Base-by-base conservation (phyloP, 208 protist genomes). In the Trypanosomatidae sp. region DNA sequence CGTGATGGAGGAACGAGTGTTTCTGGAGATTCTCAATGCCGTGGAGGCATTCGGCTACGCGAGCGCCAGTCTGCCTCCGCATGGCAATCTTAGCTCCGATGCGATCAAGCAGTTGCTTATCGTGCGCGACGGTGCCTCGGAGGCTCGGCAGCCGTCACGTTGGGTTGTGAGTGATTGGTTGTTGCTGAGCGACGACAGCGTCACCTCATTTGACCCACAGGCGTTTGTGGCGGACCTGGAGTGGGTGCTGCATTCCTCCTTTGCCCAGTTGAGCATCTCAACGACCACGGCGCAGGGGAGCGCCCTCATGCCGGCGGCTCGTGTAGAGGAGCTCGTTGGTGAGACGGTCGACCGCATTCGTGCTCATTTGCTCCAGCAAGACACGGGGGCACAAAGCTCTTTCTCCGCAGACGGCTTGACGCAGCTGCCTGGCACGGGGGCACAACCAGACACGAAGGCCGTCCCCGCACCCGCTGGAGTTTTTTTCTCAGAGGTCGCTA, bases 161-260 rank as follows among this genome's bases (percentile, higher is more conserved):
- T 96, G 91, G 91, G 91, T 93, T 9, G 83, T 96, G 52, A 82
- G 85, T n/a, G 91, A 96, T 76, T 96, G 91, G 91, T 59, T 83
- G 53, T 75, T 96, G 28, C 52, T 85, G 5, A 69, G 68, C 44
- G 81, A 87, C 36, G 73, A 82, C 43, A 69, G 9, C 28, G 59
- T 68, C 7, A 49, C 15, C 10, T 22, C n/a, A 3, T 85, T 78
- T 25, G 70, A 83, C 13, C 56, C 65, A 13, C 65, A 83, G 41
- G 56, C 81, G 28, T 73, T 90, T 43, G 46, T 93, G 28, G 69
- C 71, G 1, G 89, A 94, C 64, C 62, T 96, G 39, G 89, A 96
- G 84, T 94, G 88, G 86, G 77, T 92, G 71, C 79, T 96, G 52
- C 79, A 92, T 74, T 94, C 84, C 0, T 81, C 88, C 25, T 94